Conservation (phyloP, 2,329 filamentous ascomycete species). For the Cladophialophora immunda region DNA sequence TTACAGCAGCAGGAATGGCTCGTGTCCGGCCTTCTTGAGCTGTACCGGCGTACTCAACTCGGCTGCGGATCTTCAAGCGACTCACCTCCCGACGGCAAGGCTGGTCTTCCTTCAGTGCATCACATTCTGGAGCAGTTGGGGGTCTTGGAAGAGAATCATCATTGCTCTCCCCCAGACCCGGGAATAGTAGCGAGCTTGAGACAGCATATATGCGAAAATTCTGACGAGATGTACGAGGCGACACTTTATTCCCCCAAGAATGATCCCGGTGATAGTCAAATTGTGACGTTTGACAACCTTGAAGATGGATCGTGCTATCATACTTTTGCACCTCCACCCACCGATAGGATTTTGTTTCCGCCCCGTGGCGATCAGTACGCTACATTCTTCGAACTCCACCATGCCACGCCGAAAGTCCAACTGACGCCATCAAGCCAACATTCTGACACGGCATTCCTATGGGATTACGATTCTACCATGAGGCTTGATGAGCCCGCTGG, state of each 20-base stretch:
- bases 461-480: neutral
- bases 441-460: neutral
- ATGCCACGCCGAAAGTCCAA: neutral
- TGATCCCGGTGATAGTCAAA: neutral
- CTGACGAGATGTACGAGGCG: neutral
- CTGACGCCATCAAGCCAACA: neutral
- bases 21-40: conserved; percentile 2
- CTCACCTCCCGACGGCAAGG: neutral
- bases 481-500: neutral
- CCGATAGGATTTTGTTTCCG: neutral
- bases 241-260: neutral
- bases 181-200: neutral
- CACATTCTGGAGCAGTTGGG: conserved; percentile 5
- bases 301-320: neutral
- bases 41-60: neutral
- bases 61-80: neutral
- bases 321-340: neutral
- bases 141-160: neutral
- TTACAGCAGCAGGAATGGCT: conserved; percentile 8
- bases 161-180: neutral
- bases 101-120: neutral
- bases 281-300: no score
- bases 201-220: neutral
- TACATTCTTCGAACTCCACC: neutral
- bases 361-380: neutral